Evolutionary conservation across 2,329 filamentous ascomycete genomes (phyloP), one percentile per base, ranked within the genome.

Genomic region (Aspergillus proliferans): DNA sequence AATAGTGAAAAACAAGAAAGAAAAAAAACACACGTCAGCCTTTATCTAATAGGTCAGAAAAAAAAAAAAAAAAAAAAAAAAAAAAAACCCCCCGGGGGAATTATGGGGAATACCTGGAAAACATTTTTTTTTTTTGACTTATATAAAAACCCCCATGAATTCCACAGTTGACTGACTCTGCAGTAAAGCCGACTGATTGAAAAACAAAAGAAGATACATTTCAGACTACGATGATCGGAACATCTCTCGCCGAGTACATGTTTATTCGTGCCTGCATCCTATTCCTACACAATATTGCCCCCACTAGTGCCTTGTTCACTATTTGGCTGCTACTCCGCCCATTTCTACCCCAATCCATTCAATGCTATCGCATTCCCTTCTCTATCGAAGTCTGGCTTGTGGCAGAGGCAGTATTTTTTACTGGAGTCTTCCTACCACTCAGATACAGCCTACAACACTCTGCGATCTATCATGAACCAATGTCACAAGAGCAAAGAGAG

Each of bases 341-440:
- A 47, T 41, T 62, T 58, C 48, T 67, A 66, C 46, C 63, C 67
- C 18, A 70, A 65, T 53, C 54, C 57, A 51, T 58, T 63, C 30
- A 52, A 64, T 52, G 43, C 19, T 58, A 66, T 28, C 56, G 51
- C n/a, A 44, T 63, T 49, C 63, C 63, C 39, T 50, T 45, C 12
- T 45, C 68, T 24, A 55, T 79, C 9, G 66, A 78, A 49, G 56
- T 64, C 3, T 77, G 75, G 64, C 68, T 74, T 43, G 54, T 70
- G 21, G 64, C 75, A n/a, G 81, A 85, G 63, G 64, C 75, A 0
- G 58, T 71, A 0, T 83, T 84, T 64, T 83, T 76, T 63, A 51
- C 80, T 18, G 57, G 74, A 43, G 66, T 79, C 55, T 83, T 76
- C 60, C 63, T 81, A 12, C 80, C 77, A 40, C 76, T 75, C 53